These are phyloP conservation scores for Claviceps citrina DNA, from an alignment of 2,329 filamentous ascomycete species.

Conservation along the genomic window DNA sequence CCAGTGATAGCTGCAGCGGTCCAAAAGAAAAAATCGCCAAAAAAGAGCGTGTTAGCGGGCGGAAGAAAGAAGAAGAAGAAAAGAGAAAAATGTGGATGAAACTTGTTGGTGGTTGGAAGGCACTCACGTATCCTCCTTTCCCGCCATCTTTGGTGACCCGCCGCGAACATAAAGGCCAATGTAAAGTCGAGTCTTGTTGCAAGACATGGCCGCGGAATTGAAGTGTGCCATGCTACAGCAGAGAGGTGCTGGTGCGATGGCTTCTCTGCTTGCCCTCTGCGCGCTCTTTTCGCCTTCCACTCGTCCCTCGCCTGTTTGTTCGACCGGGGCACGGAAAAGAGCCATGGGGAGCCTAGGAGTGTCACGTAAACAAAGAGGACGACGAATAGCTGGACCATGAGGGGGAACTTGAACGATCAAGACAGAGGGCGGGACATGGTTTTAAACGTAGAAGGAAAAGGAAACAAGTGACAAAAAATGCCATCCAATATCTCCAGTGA, in stretches of 20 bases:
- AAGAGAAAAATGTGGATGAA: too few species aligned
- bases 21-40: too few species aligned
- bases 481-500: neutral
- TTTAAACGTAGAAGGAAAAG: neutral
- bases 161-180: slow-evolving; percentile 7
- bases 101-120: neutral
- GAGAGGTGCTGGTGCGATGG: neutral
- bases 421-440: neutral
- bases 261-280: neutral
- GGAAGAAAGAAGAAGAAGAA: neutral
- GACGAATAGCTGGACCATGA: too few species aligned
- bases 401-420: neutral
- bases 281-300: neutral
- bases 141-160: slow-evolving; percentile 4
- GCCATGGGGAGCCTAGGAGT: neutral
- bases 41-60: neutral
- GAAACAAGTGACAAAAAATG: neutral
- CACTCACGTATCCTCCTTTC: slow-evolving; percentile 6
- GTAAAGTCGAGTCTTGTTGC: slow-evolving; percentile 5
- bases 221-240: neutral
- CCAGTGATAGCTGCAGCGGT: slow-evolving; percentile 5
- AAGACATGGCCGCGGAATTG: neutral
- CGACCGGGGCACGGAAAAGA: neutral
- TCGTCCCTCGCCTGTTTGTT: neutral
- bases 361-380: neutral